A percentile compares a stretch with the other conserved stretches of the same genome.
These are phyloP conservation scores for Castanea crenata DNA, from an alignment of 306 rosid genomes.

Conservation along the genomic window DNA sequence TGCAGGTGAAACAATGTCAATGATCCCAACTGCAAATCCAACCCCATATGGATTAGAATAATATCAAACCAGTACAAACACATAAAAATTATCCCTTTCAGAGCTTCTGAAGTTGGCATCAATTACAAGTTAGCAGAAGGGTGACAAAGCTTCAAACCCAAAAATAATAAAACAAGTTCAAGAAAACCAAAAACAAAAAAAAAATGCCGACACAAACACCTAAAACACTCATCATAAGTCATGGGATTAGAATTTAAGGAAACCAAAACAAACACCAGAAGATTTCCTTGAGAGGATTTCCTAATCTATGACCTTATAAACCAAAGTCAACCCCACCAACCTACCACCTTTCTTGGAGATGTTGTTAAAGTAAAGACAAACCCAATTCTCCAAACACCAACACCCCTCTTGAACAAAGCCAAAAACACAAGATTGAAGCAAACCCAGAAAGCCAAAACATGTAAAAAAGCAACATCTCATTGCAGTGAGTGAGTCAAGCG, in stretches of 20 bases:
- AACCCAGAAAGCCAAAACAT: slow-evolving; percentile 32
- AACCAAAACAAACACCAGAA: slow-evolving; percentile 18
- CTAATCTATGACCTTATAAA: slow-evolving; percentile 34
- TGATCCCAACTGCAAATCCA: slow-evolving; percentile 16
- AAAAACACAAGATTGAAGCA: slow-evolving; percentile 25
- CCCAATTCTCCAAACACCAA: slow-evolving; percentile 40
- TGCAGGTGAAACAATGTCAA: slow-evolving; percentile 9
- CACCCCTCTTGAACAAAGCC: slow-evolving; percentile 11
- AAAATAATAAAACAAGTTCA: background rate
- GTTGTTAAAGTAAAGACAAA: slow-evolving; percentile 19
- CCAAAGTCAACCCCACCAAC: slow-evolving; percentile 78
- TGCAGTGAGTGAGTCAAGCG: background rate
- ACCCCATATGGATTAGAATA: slow-evolving; percentile 10
- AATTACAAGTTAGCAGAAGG: slow-evolving; percentile 14
- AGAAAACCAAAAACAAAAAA: no score
- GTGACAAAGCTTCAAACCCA: slow-evolving; percentile 26
- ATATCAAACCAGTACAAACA: background rate
- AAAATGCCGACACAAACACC: no score
- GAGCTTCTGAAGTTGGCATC: slow-evolving; percentile 12
- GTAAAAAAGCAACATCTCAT: slow-evolving; percentile 16
- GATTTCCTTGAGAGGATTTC: slow-evolving; percentile 8
- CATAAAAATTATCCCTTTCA: slow-evolving; percentile 14
- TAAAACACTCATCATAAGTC: slow-evolving; percentile 20
- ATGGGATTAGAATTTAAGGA: slow-evolving; percentile 22
- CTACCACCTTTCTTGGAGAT: slow-evolving; percentile 75